Conservation (phyloP, 2,329 filamentous ascomycete genomes). For the Hypoxylon sp. region DNA sequence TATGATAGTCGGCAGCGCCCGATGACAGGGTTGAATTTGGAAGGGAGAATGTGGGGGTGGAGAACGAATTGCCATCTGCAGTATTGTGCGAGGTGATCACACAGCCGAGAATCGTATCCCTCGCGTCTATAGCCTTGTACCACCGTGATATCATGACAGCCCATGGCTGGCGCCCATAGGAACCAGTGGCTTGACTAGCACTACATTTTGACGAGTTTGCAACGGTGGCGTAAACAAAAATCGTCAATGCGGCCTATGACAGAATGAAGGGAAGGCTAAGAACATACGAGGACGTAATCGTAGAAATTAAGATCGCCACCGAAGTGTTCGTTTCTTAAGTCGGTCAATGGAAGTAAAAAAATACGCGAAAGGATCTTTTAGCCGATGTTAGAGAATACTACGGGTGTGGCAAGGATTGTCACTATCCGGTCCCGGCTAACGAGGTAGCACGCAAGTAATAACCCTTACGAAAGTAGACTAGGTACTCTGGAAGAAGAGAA, state of each 20-base stretch:
- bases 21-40: neutral
- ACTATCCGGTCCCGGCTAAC: neutral
- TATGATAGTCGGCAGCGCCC: neutral
- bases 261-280: neutral
- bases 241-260: conserved; percentile 5
- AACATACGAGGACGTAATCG: neutral
- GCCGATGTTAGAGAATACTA: neutral
- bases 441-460: neutral
- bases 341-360: neutral
- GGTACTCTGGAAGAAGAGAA: neutral
- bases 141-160: neutral
- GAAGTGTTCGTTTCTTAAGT: neutral
- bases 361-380: neutral
- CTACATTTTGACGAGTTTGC: neutral
- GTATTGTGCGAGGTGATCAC: neutral
- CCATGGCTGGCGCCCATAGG: neutral
- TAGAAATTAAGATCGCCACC: conserved; percentile 7
- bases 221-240: conserved; percentile 9
- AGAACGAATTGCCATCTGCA: neutral
- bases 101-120: neutral
- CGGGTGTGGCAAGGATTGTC: neutral
- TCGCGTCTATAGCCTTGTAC: neutral
- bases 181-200: neutral
- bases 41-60: conserved; percentile 1
- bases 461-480: neutral